Base-by-base conservation (phyloP, 1,284 basidiomycete species). In the Athelia psychrophila region DNA sequence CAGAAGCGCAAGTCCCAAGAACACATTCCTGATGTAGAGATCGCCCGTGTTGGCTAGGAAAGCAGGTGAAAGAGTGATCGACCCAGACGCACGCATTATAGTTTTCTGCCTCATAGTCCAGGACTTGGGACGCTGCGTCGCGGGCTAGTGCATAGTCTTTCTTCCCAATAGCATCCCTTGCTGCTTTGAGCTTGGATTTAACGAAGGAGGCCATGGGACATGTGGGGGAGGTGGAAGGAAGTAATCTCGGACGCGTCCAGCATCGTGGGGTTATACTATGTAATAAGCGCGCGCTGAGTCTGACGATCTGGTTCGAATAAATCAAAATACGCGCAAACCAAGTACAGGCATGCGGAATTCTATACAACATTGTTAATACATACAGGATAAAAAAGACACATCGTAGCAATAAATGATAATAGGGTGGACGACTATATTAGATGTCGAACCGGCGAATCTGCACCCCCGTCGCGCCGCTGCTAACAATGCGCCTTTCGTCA, bases 151-250 rank as follows among this genome's bases (percentile, higher is more conserved):
- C 69, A 56, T 81, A 92, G 57, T 95, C 84, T 64, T 91, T 91
- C 63, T 85, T 86, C 9, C 73, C 74, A n/a, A 96, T 70, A 8
- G 84, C 80, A 38, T 90, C 85, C 55, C 89, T 83, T 18, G 93
- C 88, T n/a, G 79, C 72, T 69, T 95, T 97, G 59, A 96, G 77
- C 64, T 88, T 91, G 32, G 69, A 69, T 64, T 91, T 93, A 45
- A 78, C 74, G 52, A 84, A 79, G 2, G 77, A 64, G 16, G 44
- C 16, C 44, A 46, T 46, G 6, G 5, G 20, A n/a, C 20, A 6
- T 8, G n/a, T n/a, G n/a, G n/a, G n/a, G n/a, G 8, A n/a, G n/a
- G 20, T n/a, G 16, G 38, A 42, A 42, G 38, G 16, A 42, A 42
- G 27, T 30, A 13, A 30, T 30, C 27, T 30, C 27, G 27, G 27